Percentiles rank a stretch among this genome's conserved stretches.
Conservation (phyloP, 441 rosid species). For the Bocquillonia castaneifolia region DNA sequence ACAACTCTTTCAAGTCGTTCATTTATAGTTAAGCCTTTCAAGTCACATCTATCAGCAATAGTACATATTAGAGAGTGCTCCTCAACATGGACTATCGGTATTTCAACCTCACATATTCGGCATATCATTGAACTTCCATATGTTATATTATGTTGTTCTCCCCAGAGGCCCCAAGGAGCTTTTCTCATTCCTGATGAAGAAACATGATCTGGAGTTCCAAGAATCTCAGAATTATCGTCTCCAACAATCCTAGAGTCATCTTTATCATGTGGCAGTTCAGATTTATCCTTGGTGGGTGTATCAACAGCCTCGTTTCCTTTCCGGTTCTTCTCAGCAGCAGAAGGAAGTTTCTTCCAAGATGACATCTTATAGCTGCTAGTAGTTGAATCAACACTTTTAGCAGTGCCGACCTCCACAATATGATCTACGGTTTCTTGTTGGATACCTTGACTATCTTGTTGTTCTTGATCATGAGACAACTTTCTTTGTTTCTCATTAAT, state of each 20-base stretch:
- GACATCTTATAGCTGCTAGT: constrained; percentile 81
- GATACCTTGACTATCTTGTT: constrained; percentile 26
- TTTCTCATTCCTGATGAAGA: constrained; percentile 40
- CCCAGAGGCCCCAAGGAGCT: constrained; percentile 67
- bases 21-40: constrained; percentile 78
- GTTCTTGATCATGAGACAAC: constrained; percentile 36
- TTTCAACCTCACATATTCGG: constrained; percentile 97
- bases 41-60: constrained; percentile 93
- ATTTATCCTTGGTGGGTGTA: constrained; percentile 47
- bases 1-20: constrained; percentile 87
- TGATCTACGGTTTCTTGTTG: constrained; percentile 42
- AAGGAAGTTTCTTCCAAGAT: constrained; percentile 95
- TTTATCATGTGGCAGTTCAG: constrained; percentile 34
- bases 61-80: constrained; percentile 96
- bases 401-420: constrained; percentile 50
- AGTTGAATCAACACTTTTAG: constrained; percentile 72
- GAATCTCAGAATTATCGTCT: constrained; percentile 41
- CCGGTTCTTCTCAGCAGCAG: constrained; percentile 66
- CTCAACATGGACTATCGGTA: constrained; percentile 96
- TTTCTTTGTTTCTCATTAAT: constrained; percentile 41
- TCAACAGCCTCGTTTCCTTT: constrained; percentile 41
- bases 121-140: constrained; percentile 93
- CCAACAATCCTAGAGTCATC: constrained; percentile 39
- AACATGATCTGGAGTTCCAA: constrained; percentile 50
- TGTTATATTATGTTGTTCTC: constrained; percentile 51